Evolutionary conservation across 2,329 filamentous ascomycete species (phyloP).

Genomic region (Ramularia endophylla): DNA sequence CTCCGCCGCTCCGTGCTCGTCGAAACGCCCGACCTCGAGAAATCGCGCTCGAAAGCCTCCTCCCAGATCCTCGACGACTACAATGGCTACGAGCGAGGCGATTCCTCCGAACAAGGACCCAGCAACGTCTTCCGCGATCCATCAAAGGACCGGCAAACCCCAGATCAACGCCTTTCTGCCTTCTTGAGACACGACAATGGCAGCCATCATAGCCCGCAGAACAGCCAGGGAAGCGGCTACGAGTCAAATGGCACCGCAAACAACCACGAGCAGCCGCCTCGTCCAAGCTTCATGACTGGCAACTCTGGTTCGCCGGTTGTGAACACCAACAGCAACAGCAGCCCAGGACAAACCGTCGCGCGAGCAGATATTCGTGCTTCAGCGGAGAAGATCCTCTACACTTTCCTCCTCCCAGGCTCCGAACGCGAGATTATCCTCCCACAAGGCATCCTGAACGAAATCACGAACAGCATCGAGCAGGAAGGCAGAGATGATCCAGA

Average conservation of each 20-base stretch:
- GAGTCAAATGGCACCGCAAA: conserved; percentile 27
- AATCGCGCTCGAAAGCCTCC: conserved; percentile 70
- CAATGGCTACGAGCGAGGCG: conserved; percentile 44
- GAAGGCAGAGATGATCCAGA: conserved; percentile 92
- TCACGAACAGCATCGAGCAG: conserved; percentile 83
- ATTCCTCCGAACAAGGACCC: conserved; percentile 30
- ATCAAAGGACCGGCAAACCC: conserved; percentile 49
- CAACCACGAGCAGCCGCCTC: conserved; percentile 42
- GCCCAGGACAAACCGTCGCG: conserved; percentile 76
- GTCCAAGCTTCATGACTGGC: conserved; percentile 55
- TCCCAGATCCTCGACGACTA: conserved; percentile 63
- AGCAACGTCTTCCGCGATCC: conserved; percentile 36
- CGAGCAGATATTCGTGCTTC: conserved; percentile 86
- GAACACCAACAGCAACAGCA: conserved; percentile 64
- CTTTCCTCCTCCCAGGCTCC: conserved; percentile 87
- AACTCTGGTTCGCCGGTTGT: conserved; percentile 34
- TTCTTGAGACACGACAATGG: conserved; percentile 55
- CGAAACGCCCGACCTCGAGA: conserved; percentile 85
- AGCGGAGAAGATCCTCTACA: conserved; percentile 98
- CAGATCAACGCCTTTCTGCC: conserved; percentile 85
- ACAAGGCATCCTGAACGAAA: conserved; percentile 75
- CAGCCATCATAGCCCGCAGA: conserved; percentile 42
- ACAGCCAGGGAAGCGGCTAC: conserved; percentile 39
- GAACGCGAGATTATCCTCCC: conserved; percentile 95
- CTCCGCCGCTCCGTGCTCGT: conserved; percentile 88